phyloP scores from a whole-genome alignment of 257 asterid genomes.

The Marsdenia floribunda region DNA sequence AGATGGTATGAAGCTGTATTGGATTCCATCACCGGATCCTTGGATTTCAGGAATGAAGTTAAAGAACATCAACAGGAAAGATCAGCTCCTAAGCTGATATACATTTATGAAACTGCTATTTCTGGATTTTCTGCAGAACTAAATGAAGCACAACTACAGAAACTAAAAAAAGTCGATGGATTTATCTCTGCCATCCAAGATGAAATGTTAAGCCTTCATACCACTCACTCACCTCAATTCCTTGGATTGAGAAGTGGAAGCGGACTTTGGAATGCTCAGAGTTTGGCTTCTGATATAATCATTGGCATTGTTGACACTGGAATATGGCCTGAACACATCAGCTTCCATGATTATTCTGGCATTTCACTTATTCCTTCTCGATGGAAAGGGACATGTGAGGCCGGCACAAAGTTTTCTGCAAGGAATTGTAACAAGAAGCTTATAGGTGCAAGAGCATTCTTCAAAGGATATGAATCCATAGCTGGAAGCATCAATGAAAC shows the following conservation, averaged over 20 bases:
- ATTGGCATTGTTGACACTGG: slow-evolving; percentile 68
- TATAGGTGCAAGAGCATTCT: slow-evolving; percentile 55
- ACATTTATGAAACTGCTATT: slow-evolving; percentile 47
- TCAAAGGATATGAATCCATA: slow-evolving; percentile 52
- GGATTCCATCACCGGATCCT: slow-evolving; percentile 27
- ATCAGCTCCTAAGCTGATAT: slow-evolving; percentile 39
- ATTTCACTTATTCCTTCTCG: slow-evolving; percentile 34
- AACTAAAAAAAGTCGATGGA: slow-evolving; percentile 37
- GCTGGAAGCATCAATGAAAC: slow-evolving; percentile 51
- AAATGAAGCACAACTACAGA: slow-evolving; percentile 38
- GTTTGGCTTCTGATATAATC: slow-evolving; percentile 57
- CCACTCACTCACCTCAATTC: slow-evolving; percentile 64
- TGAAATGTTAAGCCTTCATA: slow-evolving; percentile 50
- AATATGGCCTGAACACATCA: slow-evolving; percentile 73
- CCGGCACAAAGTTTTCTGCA: slow-evolving; percentile 35
- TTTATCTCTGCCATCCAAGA: slow-evolving; percentile 48
- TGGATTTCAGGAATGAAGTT: slow-evolving; percentile 15
- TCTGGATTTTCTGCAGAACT: slow-evolving; percentile 65
- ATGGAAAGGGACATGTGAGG: slow-evolving; percentile 64
- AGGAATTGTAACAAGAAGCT: slow-evolving; percentile 61
- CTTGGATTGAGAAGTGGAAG: slow-evolving; percentile 53
- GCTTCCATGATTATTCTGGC: slow-evolving; percentile 41
- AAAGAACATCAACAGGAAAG: slow-evolving; percentile 15
- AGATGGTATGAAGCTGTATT: slow-evolving; percentile 54
- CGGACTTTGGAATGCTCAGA: slow-evolving; percentile 51